Conservation (phyloP, 1,139 yeast species). For the Saccharomyces hybrid region DNA sequence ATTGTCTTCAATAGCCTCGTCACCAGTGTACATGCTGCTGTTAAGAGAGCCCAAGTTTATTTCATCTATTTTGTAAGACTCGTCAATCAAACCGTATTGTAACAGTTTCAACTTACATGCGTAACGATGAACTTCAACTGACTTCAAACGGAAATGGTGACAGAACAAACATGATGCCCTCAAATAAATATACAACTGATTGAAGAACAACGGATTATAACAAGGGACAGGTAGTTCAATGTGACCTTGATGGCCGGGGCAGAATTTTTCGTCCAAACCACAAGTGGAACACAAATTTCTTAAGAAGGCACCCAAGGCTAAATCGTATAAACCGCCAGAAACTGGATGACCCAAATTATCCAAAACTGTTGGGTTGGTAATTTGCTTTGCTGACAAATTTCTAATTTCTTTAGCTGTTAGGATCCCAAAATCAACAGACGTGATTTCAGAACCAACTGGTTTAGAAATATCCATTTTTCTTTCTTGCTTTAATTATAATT, state of each 20-base stretch:
- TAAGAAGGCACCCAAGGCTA: constrained; percentile 87
- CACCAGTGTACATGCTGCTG: constrained; percentile 34
- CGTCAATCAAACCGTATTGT: constrained; percentile 83
- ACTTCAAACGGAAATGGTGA: constrained; percentile 67
- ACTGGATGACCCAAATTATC: constrained; percentile 96
- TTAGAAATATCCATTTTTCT: constrained; percentile 78
- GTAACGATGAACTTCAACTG: constrained; percentile 63
- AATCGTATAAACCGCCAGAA: constrained; percentile 86
- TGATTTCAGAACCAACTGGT: constrained; percentile 91
- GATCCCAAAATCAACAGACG: constrained; percentile 87
- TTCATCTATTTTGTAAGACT: constrained; percentile 64
- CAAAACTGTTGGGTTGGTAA: constrained; percentile 88
- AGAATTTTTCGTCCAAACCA: constrained; percentile 86
- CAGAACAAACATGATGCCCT: constrained; percentile 87
- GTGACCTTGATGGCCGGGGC: constrained; percentile 99
- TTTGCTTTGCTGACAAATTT: constrained; percentile 83
- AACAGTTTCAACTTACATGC: constrained; percentile 73
- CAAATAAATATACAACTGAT: constrained; percentile 76
- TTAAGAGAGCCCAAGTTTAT: constrained; percentile 36
- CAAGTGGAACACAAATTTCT: constrained; percentile 89
- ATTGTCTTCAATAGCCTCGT: constrained; percentile 32
- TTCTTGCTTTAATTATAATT: not conserved
- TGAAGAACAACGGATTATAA: constrained; percentile 89
- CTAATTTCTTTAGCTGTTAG: constrained; percentile 76
- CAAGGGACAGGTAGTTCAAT: constrained; percentile 93